Evolutionary conservation across 495 filamentous ascomycete species (phyloP).

Genomic region (Penicillium taxi): DNA sequence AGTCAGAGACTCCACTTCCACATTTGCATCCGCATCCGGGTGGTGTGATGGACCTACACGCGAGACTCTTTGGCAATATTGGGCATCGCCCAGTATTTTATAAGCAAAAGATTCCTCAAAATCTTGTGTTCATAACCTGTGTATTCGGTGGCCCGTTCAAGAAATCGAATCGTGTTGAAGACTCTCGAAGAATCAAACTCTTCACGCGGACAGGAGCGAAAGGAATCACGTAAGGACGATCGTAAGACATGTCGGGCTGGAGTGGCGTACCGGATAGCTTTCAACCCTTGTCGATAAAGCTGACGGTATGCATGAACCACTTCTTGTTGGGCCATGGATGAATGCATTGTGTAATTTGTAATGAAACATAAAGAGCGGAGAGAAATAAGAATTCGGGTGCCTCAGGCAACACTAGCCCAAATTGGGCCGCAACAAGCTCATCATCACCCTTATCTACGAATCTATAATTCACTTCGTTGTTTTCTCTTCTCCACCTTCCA

Average conservation of each 20-base stretch:
- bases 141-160: constrained; percentile 56
- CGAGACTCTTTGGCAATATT: constrained; percentile 27
- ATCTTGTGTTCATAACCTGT: constrained; percentile 74
- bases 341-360: too few species aligned
- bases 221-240: constrained; percentile 58
- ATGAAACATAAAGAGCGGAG: background rate
- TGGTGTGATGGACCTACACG: constrained; percentile 23
- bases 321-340: too few species aligned
- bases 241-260: constrained; percentile 63
- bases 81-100: constrained; percentile 50
- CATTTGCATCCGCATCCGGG: too few species aligned
- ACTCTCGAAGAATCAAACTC: constrained; percentile 55
- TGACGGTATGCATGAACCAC: constrained; percentile 72
- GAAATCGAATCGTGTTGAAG: constrained; percentile 67
- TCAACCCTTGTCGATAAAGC: constrained; percentile 64
- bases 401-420: constrained; percentile 18
- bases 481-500: constrained; percentile 2
- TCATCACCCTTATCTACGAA: too few species aligned
- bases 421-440: constrained; percentile 23
- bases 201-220: constrained; percentile 48
- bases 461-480: background rate
- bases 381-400: constrained; percentile 1
- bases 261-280: constrained; percentile 70
- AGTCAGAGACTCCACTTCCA: constrained; percentile 14
- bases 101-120: constrained; percentile 62